Evolutionary conservation across 192 early-diverging fungal species (phyloP), one percentile per base, ranked within the genome.

Genomic region (Umbelopsis ramanniana): DNA sequence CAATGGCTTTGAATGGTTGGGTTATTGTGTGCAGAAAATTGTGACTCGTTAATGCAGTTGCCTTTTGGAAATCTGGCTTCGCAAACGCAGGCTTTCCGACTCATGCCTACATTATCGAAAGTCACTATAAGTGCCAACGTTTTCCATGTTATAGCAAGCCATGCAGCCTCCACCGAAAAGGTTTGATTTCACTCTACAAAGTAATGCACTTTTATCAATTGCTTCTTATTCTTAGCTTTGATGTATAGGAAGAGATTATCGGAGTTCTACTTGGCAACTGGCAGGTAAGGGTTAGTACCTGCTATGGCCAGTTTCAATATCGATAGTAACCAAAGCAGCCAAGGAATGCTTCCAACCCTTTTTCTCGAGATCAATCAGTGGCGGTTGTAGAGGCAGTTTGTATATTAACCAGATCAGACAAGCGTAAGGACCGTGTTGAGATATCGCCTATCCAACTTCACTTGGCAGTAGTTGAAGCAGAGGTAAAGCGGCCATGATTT

Each of bases 241-340:
- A 19, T 21, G 37, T 23, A 26, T 74, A 86, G 81, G 85, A 86
- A 74, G 85, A 86, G 43, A 79, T 86, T 45, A 86, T 86, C 71
- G 85, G 85, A 24, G 75, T 86, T 81, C 74, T 86, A 35, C 80
- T 86, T 76, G 85, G 85, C 46, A 76, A 81, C 54, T 86, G 85
- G 85, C 74, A 79, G 50, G 84, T 86, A 75, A 45, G 74, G 66
- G 29, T 12, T 23, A 40, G 17, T 54, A 46, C 43, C 40, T 46
- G 15, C 3, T 6, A 24, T 15, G 15, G 15, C 12, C 72, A 75
- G 73, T 72, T 55, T 47, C 72, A 79, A 21, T 54, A 24, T 54
- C 12, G 7, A 22, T 54, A 12, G 33, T 33, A 24, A 6, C 14
- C 26, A 8, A 35, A 4, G 12, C 33, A 63, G 53, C 23, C 22